These are phyloP conservation scores for Fraxinus latifolia DNA, from an alignment of 305 asterid genomes.

Conservation along the genomic window DNA sequence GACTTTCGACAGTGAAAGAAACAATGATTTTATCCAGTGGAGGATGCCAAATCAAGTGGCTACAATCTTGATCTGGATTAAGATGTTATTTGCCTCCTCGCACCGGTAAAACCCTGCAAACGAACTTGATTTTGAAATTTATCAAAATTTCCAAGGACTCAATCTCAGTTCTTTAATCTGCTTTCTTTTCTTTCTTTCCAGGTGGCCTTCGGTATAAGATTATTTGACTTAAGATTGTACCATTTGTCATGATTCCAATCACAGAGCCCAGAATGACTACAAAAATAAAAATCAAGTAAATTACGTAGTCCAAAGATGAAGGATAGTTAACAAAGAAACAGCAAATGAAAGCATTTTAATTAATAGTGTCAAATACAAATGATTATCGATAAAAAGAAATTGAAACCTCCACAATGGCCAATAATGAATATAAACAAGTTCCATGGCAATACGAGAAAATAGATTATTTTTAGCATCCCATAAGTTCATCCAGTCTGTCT, in stretches of 20 bases:
- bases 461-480: not conserved
- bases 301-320: not conserved
- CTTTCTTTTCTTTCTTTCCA: slow-evolving; percentile 70
- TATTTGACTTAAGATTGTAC: slow-evolving; percentile 84
- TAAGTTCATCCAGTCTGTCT: not conserved
- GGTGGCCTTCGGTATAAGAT: slow-evolving; percentile 54
- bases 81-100: not conserved
- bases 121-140: not conserved
- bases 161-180: slow-evolving; percentile 41
- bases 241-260: slow-evolving; percentile 74
- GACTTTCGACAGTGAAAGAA: not conserved
- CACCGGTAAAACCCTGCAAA: not conserved
- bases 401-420: not conserved
- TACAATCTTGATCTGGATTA: not conserved
- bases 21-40: not conserved
- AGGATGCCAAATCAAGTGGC: not conserved
- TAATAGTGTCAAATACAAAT: not conserved
- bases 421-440: not conserved
- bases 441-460: not conserved
- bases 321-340: not conserved
- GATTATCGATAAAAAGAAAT: not conserved
- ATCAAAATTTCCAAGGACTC: not conserved
- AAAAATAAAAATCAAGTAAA: slow-evolving; percentile 23
- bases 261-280: slow-evolving; percentile 81
- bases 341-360: not conserved